Conservation (phyloP, 1,139 yeast genomes). For the Debaryomyces singareniensis region DNA sequence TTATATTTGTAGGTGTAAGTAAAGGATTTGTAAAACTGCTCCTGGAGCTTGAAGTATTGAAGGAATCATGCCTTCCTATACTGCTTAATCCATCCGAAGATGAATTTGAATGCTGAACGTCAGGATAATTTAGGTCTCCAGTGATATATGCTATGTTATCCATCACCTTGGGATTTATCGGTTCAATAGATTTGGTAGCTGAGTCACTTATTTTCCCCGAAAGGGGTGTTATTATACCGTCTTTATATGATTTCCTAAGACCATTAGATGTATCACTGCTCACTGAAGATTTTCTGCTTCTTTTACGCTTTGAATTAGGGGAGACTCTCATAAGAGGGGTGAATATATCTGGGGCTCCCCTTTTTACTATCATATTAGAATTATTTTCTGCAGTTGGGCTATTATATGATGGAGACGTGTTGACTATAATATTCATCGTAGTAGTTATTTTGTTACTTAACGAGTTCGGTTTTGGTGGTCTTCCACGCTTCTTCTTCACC, state of each 20-base stretch:
- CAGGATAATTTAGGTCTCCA: slow-evolving; percentile 3
- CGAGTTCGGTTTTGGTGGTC: slow-evolving; percentile 44
- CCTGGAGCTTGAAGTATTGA: neutral
- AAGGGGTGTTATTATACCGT: slow-evolving; percentile 16
- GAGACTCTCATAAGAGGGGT: slow-evolving; percentile 44
- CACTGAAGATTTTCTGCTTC: slow-evolving; percentile 8
- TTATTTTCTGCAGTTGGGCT: slow-evolving; percentile 31
- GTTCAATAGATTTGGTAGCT: slow-evolving; percentile 15
- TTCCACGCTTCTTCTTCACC: slow-evolving; percentile 35
- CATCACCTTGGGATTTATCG: slow-evolving; percentile 28
- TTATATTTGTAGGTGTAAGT: neutral
- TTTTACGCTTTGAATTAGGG: slow-evolving; percentile 19
- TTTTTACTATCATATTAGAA: slow-evolving; percentile 32
- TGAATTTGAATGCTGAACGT: neutral
- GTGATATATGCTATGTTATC: slow-evolving; percentile 31
- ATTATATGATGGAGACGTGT: slow-evolving; percentile 26
- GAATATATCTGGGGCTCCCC: slow-evolving; percentile 42
- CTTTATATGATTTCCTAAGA: slow-evolving; percentile 9
- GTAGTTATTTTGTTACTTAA: slow-evolving; percentile 34
- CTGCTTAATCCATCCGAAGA: neutral
- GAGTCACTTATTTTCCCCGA: slow-evolving; percentile 13
- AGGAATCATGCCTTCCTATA: neutral
- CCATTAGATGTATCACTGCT: slow-evolving; percentile 2
- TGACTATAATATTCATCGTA: slow-evolving; percentile 38
- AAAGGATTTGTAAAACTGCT: neutral